Conservation (phyloP, 2,329 filamentous ascomycete genomes). For the Juglanconis sp. region DNA sequence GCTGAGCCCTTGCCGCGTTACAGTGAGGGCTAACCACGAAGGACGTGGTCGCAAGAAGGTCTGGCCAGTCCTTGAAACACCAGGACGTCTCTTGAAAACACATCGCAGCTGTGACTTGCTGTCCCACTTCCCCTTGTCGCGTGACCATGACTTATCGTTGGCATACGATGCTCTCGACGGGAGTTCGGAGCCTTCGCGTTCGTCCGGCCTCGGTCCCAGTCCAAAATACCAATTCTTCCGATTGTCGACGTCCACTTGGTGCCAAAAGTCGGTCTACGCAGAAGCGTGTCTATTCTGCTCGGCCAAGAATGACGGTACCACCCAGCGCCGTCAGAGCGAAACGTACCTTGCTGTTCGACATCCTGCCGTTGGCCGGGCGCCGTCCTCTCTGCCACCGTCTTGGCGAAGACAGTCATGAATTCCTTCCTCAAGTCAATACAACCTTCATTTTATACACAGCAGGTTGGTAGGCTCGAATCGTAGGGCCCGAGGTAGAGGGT, state of each 20-base stretch:
- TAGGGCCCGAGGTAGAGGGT: not conserved
- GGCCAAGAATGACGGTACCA: not conserved
- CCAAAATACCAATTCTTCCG: too few relatives aligned
- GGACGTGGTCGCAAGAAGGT: too few relatives aligned
- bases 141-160: too few relatives aligned
- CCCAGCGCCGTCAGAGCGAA: not conserved
- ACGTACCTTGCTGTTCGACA: constrained; percentile 73
- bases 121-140: too few relatives aligned
- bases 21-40: too few relatives aligned
- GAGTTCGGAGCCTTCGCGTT: too few relatives aligned
- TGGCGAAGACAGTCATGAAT: constrained; percentile 82
- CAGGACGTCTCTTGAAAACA: too few relatives aligned
- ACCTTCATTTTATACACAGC: constrained; percentile 38
- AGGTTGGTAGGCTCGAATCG: constrained; percentile 32
- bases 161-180: too few relatives aligned
- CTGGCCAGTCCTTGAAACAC: too few relatives aligned
- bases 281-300: not conserved
- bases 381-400: constrained; percentile 84
- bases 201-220: too few relatives aligned
- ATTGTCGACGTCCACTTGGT: not conserved
- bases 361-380: constrained; percentile 55
- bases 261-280: not conserved
- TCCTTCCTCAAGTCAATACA: constrained; percentile 30
- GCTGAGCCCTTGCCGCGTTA: too few relatives aligned
- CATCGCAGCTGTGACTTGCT: too few relatives aligned